Conservation (phyloP, 371 early-diverging fungal genomes). For the Syncephalastrum sp. region DNA sequence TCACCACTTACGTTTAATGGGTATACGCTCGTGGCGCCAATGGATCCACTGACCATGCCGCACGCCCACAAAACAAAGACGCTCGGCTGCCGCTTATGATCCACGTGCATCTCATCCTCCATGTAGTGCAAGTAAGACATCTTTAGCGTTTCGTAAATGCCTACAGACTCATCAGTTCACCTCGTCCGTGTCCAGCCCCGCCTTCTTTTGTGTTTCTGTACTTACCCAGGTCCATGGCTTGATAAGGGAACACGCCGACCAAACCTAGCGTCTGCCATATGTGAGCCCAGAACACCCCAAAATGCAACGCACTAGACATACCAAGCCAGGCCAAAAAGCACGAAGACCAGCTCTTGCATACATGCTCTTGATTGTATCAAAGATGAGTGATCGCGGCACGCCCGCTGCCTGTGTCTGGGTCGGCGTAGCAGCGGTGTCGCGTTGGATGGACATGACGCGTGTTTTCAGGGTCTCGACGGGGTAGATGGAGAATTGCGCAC, state of each 20-base stretch:
- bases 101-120: constrained; percentile 29
- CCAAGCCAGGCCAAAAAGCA: constrained; percentile 75
- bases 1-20: constrained; percentile 58
- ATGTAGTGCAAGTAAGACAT: constrained; percentile 61
- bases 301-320: constrained; percentile 9
- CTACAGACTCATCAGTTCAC: constrained; percentile 3
- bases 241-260: constrained; percentile 81
- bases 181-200: neutral
- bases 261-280: constrained; percentile 24
- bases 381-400: constrained; percentile 11
- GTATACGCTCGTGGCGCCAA: constrained; percentile 77
- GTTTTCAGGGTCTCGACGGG: constrained; percentile 79
- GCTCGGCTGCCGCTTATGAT: constrained; percentile 29
- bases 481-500: constrained; percentile 70
- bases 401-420: neutral
- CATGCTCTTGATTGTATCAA: constrained; percentile 54
- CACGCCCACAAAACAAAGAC: constrained; percentile 64
- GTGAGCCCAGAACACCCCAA: no score
- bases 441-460: constrained; percentile 60
- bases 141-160: constrained; percentile 76
- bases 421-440: constrained; percentile 1
- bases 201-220: neutral
- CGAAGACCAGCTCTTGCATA: constrained; percentile 59
- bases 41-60: constrained; percentile 74
- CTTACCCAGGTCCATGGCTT: constrained; percentile 72